Evolutionary conservation across 1,284 basidiomycete genomes (phyloP), one percentile per base, ranked within the genome.

Genomic region (Ustilago trichophora): DNA sequence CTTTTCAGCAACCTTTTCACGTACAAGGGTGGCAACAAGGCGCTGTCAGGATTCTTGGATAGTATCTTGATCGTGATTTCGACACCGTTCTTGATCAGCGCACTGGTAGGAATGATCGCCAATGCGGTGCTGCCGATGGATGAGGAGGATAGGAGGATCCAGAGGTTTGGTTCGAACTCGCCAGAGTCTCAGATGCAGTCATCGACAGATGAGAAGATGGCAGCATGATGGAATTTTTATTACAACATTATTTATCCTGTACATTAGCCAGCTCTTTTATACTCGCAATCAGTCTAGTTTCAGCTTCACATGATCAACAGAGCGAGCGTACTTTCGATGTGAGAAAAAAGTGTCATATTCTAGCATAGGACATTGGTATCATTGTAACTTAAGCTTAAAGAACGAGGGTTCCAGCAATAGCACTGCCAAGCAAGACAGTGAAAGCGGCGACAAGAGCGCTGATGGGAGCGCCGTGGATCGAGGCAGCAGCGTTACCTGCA

Each of bases 41-140:
- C 88, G 0, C 82, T 92, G 8, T 80, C 85, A 56, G 90, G 91
- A 1, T 84, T 92, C 51, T 87, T 93, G 57, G 85, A 89, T 77
- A 89, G 88, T 5, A 91, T 93, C 66, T 88, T 88, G 22, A 92
- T 92, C 71, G 82, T 92, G 13, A 81, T 92, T 10, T 52, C 43
- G 16, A 73, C 68, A 24, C 19, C 71, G 86, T 90, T 90, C 82
- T 82, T 92, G 46, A 83, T 86, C 32, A 83, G 88, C 0, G 90
- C 89, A 21, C 78, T 91, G 51, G 85, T 56, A 3, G 75, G 75
- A 7, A 66, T 74, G 45, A 48, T 78, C 7, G 66, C 66, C 0
- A 78, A 78, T 34, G 49, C 48, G 9, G 48, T 77, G 16, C 44
- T 78, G 43, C 76, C 76, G 7, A 31, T 67, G 37, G 76, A 78